Percentiles rank a stretch among this genome's conserved stretches.
Evolutionary conservation across 2,329 filamentous ascomycete genomes (phyloP).

Genomic region (Diaporthe amygdali): DNA sequence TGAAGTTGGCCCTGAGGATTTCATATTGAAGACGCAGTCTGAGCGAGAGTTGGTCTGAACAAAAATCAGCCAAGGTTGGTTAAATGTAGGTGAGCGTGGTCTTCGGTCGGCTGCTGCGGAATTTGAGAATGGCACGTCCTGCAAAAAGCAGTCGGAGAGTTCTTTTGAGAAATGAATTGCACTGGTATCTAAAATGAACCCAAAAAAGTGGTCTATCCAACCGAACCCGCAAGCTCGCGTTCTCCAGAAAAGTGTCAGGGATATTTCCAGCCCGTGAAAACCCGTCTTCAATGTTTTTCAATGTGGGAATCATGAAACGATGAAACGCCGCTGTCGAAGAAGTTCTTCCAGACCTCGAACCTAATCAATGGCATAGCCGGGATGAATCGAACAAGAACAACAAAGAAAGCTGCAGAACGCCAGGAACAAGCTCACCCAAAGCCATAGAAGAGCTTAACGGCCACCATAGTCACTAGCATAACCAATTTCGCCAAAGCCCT

Average conservation of each 20-base stretch:
- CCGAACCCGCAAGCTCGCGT: slow-evolving; percentile 1
- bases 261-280: slow-evolving; percentile 9
- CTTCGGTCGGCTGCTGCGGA: background rate
- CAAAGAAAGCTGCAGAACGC: background rate
- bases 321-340: slow-evolving; percentile 6
- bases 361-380: background rate
- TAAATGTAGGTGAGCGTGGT: background rate
- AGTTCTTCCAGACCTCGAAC: background rate
- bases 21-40: too few relatives aligned
- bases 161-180: background rate
- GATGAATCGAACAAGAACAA: background rate
- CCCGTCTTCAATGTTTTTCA: slow-evolving; percentile 3
- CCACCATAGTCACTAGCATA: slow-evolving; percentile 60
- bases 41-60: too few relatives aligned
- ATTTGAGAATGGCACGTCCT: background rate
- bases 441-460: slow-evolving; percentile 32
- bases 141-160: background rate
- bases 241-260: slow-evolving; percentile 8
- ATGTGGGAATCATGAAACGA: slow-evolving; percentile 11
- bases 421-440: background rate
- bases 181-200: slow-evolving; percentile 16
- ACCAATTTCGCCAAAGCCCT: slow-evolving; percentile 60
- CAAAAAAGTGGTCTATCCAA: slow-evolving; percentile 9
- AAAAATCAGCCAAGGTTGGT: too few relatives aligned
- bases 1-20: too few relatives aligned